Base-by-base conservation (phyloP, 352 stramenopile species). In the Phytophthora europaea region DNA sequence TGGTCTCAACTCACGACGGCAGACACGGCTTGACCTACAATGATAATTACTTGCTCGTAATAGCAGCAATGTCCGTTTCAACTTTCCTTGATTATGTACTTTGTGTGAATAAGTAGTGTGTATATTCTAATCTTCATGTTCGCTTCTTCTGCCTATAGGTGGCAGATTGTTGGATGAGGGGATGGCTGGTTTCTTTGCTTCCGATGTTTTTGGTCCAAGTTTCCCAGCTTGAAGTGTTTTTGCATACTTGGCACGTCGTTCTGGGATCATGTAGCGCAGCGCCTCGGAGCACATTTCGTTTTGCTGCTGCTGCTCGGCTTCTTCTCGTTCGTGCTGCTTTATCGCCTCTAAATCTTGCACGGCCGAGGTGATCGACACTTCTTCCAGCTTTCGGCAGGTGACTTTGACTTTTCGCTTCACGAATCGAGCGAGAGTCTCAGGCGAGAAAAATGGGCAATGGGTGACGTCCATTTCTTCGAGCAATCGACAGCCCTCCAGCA, bases 391-490 rank as follows among this genome's bases (percentile, higher is more conserved):
- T 33, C 78, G 75, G 51, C 69, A 84, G 0, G 77, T 75, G 6
- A 96, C 72, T 15, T 81, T 81, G 20, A 93, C 75, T n/a, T 87
- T 88, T 9, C 76, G 70, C 26, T 80, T 84, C 33, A 79, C 72
- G 60, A 95, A 94, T n/a, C 59, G 79, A 13, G 80, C 84, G 2
- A 98, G 72, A 31, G 79, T 57, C 2, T 79, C 60, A 1, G 82
- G 53, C 2, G 89, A 81, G 28, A 98, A 90, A 2, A 84, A 69
- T 2, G 87, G 81, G 31, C 90, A 97, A 50, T 97, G 91, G 0
- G 90, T 93, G 36, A 94, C 87, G 47, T 97, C 82, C 18, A 98
- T 60, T 50, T 89, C 76, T 60, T 93, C 70, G 10, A 98, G 80
- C 34, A 91, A 63, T 6, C 61, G 67, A 61, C 85, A 94, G 6